phyloP scores from a whole-genome alignment of 179 eudicot species.

The Silene coronaria region DNA sequence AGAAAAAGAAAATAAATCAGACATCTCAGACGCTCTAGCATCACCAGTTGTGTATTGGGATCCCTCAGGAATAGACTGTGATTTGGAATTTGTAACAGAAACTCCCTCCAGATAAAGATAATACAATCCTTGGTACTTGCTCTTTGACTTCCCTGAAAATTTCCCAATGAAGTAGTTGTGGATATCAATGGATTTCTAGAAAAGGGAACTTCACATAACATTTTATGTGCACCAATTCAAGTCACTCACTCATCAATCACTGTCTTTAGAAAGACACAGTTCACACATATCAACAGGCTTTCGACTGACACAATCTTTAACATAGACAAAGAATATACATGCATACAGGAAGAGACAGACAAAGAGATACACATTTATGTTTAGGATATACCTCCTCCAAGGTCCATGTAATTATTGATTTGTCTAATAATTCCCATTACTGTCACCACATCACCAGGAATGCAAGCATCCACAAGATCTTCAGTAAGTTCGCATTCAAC shows the following conservation, averaged over 20 bases:
- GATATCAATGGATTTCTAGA: background rate
- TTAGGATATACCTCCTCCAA: slow-evolving; percentile 81
- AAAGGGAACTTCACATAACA: background rate
- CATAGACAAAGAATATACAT: background rate
- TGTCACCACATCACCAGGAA: slow-evolving; percentile 95
- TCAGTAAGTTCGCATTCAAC: slow-evolving; percentile 91
- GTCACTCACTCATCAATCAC: background rate
- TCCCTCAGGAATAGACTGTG: slow-evolving; percentile 51
- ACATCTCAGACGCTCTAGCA: slow-evolving; percentile 58
- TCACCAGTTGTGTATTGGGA: slow-evolving; percentile 37
- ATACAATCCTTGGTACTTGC: slow-evolving; percentile 84
- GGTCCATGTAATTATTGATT: slow-evolving; percentile 91
- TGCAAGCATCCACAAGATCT: slow-evolving; percentile 94
- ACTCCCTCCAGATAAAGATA: slow-evolving; percentile 89
- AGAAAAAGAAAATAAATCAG: slow-evolving; percentile 77
- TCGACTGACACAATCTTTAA: background rate
- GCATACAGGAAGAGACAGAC: background rate
- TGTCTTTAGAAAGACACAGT: background rate
- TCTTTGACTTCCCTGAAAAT: slow-evolving; percentile 81
- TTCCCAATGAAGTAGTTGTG: slow-evolving; percentile 13
- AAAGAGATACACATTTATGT: background rate
- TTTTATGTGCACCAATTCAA: background rate
- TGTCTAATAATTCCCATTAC: slow-evolving; percentile 86
- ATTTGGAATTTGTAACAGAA: slow-evolving; percentile 76
- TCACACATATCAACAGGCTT: background rate